Base-by-base conservation (phyloP, 2,329 filamentous ascomycete species). In the Basipetospora chlamydospora region DNA sequence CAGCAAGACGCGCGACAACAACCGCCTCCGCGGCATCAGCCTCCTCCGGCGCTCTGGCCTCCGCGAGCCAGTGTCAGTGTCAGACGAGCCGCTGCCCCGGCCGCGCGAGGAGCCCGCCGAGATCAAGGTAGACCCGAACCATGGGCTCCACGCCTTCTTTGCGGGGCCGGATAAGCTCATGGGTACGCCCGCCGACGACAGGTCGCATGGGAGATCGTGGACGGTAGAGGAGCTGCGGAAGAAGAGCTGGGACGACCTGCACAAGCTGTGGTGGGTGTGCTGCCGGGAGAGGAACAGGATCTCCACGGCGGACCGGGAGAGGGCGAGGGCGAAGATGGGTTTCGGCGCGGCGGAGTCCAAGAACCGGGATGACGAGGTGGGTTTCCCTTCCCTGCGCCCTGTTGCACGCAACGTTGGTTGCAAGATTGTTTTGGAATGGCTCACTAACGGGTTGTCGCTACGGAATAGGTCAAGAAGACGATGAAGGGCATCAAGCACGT, bases 91-190 rank as follows among this genome's bases (percentile, higher is more conserved):
- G 35, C 63, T 94, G 38, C 88, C 88, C 1, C 68, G 71, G 50
- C 87, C 90, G 6, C 72, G 75, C 16, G 66, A 78, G 39, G 66
- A 67, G 42, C 67, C 73, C 50, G 71, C 73, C 37, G 55, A 64
- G 32, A 55, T 80, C 22, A 54, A 70, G 43, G 69, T 67, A 28
- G 78, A 85, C 52, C 67, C 74, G 20, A 61, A 87, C 45, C 90
- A 98, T 58, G 88, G 86, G 21, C 76, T 98, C 9, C 96, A 83
- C 80, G 79, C 73, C 1, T 98, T 98, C 61, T 96, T 98, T 60
- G 75, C 78, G 49, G 67, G 67, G 43, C 69, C 77, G 44, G 72
- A 73, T 44, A 71, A 75, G 49, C 60, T 77, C n/a, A 56, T 94
- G 49, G 68, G 70, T 47, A 77, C 77, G 6, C 86, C 87, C 5